Evolutionary conservation across 2,329 filamentous ascomycete species (phyloP).

Genomic region (Paecilomyces sp.): DNA sequence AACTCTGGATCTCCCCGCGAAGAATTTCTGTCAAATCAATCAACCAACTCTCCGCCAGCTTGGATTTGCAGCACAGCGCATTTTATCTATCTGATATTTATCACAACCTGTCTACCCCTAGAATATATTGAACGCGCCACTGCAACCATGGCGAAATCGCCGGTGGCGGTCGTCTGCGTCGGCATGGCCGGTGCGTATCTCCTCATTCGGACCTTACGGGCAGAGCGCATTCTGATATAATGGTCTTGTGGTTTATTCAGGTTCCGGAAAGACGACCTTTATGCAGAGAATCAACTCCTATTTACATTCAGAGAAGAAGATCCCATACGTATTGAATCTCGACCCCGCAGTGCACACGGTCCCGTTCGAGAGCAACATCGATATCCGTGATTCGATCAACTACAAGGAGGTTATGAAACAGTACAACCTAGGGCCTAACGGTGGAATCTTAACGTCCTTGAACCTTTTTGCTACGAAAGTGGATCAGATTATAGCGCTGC

Average conservation of each 20-base stretch:
- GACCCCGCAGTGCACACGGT: conserved; percentile 91
- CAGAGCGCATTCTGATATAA: not conserved
- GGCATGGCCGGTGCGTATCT: conserved; percentile 76
- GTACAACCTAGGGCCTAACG: conserved; percentile 95
- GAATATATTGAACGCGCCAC: not conserved
- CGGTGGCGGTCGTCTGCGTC: conserved; percentile 82
- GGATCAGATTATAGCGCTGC: conserved; percentile 80
- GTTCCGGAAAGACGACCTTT: conserved; percentile 98
- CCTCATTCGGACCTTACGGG: not conserved
- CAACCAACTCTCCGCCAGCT: conserved; percentile 1
- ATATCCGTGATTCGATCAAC: conserved; percentile 97
- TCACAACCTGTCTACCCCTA: not conserved
- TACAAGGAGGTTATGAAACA: conserved; percentile 99
- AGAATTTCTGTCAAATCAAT: conserved; percentile 1
- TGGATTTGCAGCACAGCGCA: not conserved
- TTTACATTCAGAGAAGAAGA: conserved; percentile 69
- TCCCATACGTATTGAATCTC: conserved; percentile 94
- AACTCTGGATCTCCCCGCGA: conserved; percentile 21
- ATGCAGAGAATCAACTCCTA: conserved; percentile 97
- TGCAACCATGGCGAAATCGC: conserved; percentile 43
- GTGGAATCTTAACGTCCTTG: conserved; percentile 87
- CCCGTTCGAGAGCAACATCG: conserved; percentile 95
- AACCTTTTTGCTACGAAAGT: conserved; percentile 98
- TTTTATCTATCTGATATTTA: not conserved
- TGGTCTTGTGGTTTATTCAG: conserved; percentile 31